Evolutionary conservation across 2,329 filamentous ascomycete species (phyloP), one percentile per base, ranked within the genome.

Genomic region (Hypoxylon sp.): DNA sequence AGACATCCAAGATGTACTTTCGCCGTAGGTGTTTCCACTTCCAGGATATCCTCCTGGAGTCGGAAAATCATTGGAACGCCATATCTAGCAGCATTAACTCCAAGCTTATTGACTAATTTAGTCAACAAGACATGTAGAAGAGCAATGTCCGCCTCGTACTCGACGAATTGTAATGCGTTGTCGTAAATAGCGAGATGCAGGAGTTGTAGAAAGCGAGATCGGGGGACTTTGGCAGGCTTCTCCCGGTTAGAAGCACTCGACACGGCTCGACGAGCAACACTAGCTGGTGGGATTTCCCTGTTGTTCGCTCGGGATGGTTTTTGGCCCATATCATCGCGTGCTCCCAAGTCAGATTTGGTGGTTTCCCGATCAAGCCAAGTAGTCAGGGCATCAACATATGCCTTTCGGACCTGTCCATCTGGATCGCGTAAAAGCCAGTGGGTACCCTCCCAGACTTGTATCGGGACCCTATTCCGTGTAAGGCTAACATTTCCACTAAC

Each of bases 361-460:
- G 93, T 92, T 80, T 97, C 94, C n/a, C 91, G 84, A 63, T 92
- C 88, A 57, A 98, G 84, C 94, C 95, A 99, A 0, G 92, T 92
- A 44, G 93, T 80, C 14, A 98, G 80, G 3, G 94, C 92, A 78
- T 97, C 93, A 5, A 91, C 88, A 73, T 98, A 99, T 0, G 94
- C 93, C 77, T 91, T 91, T 59, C 94, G 89, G 35, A 98, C 94
- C 33, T 89, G 86, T 33, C 89, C 89, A 74, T 94, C 91, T 0
- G 89, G 86, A 75, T 98, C 95, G 39, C 92, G 90, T 19, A 98
- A 83, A 48, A 98, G 87, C 93, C 94, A 97, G 68, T 98, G 94
- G 0, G 94, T 97, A n/a, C 93, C 94, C 79, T 98, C 94, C 96
- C 96, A 99, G 0, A 94, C 92, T 60, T 92, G 88, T 8, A 97